Conservation (phyloP, 768 basidiomycete genomes). For the Russula earlei region DNA sequence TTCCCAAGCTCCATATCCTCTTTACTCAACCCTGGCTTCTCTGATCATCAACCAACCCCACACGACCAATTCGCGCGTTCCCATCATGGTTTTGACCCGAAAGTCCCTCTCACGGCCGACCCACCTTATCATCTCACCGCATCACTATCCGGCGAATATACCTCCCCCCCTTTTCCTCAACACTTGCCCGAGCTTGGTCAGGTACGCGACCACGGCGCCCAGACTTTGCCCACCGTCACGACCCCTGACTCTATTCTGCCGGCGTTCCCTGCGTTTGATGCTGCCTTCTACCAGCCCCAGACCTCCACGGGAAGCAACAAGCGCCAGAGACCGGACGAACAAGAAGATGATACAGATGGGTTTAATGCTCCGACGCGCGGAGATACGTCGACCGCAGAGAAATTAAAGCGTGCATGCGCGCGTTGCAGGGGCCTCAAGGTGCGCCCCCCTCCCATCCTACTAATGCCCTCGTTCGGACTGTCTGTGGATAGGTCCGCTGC, state of each 20-base stretch:
- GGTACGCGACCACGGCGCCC: neutral
- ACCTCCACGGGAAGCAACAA: constrained; percentile 5
- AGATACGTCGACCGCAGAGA: neutral
- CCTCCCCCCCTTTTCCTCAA: neutral
- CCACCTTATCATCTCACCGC: neutral
- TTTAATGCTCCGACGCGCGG: neutral
- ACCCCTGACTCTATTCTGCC: neutral
- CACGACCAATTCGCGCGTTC: neutral
- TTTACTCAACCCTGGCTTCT: neutral
- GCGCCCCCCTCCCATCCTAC: neutral
- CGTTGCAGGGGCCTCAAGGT: constrained; percentile 21
- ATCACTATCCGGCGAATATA: neutral
- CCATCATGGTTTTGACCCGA: neutral
- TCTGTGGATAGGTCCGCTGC: constrained; percentile 50
- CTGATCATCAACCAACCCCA: constrained; percentile 1
- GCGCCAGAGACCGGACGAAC: constrained; percentile 16
- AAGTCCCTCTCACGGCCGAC: neutral
- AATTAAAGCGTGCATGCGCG: constrained; percentile 20
- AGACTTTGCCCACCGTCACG: neutral
- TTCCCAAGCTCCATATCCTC: constrained; percentile 1
- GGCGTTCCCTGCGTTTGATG: neutral
- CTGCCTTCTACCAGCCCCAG: neutral
- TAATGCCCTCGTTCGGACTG: neutral
- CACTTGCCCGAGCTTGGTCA: neutral
- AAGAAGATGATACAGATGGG: constrained; percentile 10